Base-by-base conservation (phyloP, 2,329 filamentous ascomycete species). In the Gaeumannomyces sp. region DNA sequence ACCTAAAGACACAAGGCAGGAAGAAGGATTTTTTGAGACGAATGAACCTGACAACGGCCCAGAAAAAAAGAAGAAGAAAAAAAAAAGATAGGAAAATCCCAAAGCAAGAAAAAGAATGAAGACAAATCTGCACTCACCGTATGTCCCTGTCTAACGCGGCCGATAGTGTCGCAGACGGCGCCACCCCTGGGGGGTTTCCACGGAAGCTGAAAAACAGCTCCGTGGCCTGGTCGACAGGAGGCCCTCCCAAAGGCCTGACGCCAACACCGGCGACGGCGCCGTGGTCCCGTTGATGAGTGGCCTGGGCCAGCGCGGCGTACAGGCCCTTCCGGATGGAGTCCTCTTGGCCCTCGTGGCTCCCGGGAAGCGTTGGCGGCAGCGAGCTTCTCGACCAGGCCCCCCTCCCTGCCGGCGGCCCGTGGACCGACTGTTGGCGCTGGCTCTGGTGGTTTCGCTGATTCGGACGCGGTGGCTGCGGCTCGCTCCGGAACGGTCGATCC, bases 251-350 rank as follows among this genome's bases (percentile, higher is more conserved):
- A 25, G 45, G 45, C 22, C 45, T n/a, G 22, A 7, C 16, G 38
- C 38, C 38, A 7, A 45, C 38, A 45, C 38, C 38, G 16, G 38
- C 13, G 38, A 45, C 16, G 38, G 38, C 29, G 27, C 27, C 57
- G 16, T 59, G 13, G 27, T 59, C 29, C 19, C 57, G 57, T 4
- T 28, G 7, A 16, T 25, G 28, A 16, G 61, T 29, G 27, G 45
- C 28, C 61, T 63, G 61, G 35, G 63, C 62, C 19, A 64, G n/a
- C 16, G 45, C 63, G 19, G 67, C 65, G 56, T 64, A 66, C 13
- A 69, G 60, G 60, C 65, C 65, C 7, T 60, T 60, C 29, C 68
- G 68, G 33, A 70, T 63, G 31, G 66, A 62, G 61, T 68, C 67
- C 59, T 68, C 68, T 56, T 63, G 63, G 31, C 65, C 65, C 57